Evolutionary conservation across 1,284 basidiomycete species (phyloP).

Genomic region (Sanguinoderma infundibulare): DNA sequence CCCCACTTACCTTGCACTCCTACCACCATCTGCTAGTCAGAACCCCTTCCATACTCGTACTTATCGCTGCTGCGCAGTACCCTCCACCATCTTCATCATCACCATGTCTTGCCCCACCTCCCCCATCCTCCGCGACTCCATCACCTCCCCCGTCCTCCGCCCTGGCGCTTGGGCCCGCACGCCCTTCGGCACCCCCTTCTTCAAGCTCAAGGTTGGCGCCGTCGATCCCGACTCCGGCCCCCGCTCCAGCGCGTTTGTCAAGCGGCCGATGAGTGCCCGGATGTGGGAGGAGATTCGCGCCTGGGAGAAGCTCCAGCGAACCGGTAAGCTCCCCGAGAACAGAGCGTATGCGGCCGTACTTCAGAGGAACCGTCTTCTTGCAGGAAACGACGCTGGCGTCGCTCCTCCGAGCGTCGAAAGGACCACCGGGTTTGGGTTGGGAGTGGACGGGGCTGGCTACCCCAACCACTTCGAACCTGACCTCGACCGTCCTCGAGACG

Average conservation of each 20-base stretch:
- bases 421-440: neutral
- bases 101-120: neutral
- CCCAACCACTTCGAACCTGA: neutral
- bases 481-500: neutral
- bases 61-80: neutral
- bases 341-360: neutral
- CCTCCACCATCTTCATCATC: neutral
- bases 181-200: neutral
- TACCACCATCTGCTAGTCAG: neutral
- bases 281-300: neutral
- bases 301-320: neutral
- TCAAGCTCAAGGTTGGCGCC: neutral
- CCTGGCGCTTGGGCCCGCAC: neutral
- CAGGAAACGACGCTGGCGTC: conserved; percentile 2
- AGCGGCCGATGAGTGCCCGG: neutral
- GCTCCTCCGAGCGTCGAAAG: neutral
- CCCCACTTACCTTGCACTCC: neutral
- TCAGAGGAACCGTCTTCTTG: conserved; percentile 7
- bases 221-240: neutral
- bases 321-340: neutral
- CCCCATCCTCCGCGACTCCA: too few species aligned
- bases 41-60: neutral
- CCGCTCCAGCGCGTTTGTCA: neutral
- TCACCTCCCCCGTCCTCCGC: neutral
- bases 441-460: neutral